Evolutionary conservation across 805 yeast species (phyloP), one percentile per base, ranked within the genome.

Genomic region (Schizosaccharomyces cryophilus): DNA sequence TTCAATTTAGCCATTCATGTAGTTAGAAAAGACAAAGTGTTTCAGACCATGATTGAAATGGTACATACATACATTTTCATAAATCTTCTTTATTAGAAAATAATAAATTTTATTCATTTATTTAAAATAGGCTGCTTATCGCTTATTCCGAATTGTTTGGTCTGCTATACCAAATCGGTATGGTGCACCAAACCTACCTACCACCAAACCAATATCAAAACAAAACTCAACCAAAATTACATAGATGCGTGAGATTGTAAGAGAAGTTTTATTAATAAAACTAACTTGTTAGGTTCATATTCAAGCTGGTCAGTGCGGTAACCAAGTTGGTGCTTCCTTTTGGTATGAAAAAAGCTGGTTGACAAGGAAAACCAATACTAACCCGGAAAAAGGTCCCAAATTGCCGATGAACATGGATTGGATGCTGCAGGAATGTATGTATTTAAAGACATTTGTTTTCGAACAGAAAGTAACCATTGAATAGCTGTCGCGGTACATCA

Each of bases 281-380:
- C 19, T 29, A 24, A 21, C 21, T 21, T 29, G 24, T 1, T 24
- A 51, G 56, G 73, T 74, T 15, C 73, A 77, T 38, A 67, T 74
- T 61, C 77, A 74, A 66, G 70, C 95, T 62, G 95, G 95, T 75
- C 95, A 87, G 76, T 87, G 95, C 82, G 95, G 95, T 83, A 87
- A 87, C 61, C 61, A 59, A 47, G 47, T 62, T 55, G 95, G 95
- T 76, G 89, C 94, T 66, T 94, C 94, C 63, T 86, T 86, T 70
- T 86, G 95, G 95, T 89, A 86, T 75, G 54, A 60, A 24, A 45
- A 58, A 38, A 5, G 17, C n/a, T 17, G 15, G 13, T 7, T 11
- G 21, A 29, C 17, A 19, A 26, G 5, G 31, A 31, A 21, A 19
- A 21, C n/a, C 51, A 5, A 3, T 19, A 45, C 61, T 64, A 54